Conservation (phyloP, 139 green algal genomes). For the Chlorella sp. region DNA sequence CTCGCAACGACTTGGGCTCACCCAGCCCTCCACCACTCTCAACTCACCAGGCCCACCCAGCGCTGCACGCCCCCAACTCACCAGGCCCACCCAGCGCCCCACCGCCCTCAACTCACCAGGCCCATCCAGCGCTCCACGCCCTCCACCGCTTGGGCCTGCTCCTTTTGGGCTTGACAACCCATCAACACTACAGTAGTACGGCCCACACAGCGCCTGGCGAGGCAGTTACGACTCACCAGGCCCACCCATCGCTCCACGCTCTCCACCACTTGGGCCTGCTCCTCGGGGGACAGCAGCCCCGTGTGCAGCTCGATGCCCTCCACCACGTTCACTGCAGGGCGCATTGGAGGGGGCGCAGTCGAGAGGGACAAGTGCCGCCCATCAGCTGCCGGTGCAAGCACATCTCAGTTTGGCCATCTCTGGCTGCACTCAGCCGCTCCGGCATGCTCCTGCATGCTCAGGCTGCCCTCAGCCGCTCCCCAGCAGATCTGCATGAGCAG, state of each 20-base stretch:
- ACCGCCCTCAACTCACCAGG: constrained; percentile 15
- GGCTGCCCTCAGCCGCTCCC: background rate
- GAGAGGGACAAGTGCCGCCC: background rate
- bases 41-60: no score
- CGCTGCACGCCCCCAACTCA: background rate
- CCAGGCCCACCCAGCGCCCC: background rate
- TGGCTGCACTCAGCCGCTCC: background rate
- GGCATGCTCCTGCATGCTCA: background rate
- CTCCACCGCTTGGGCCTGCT: constrained; percentile 44
- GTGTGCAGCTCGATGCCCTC: constrained; percentile 62
- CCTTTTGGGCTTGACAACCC: no score
- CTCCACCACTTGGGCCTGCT: constrained; percentile 52
- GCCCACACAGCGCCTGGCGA: no score
- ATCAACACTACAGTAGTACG: no score
- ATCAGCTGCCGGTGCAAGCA: no score
- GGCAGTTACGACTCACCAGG: constrained; percentile 8
- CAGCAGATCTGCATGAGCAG: background rate
- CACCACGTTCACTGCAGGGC: constrained; percentile 42
- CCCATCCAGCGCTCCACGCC: background rate
- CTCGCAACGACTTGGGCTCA: no score
- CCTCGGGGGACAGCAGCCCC: constrained; percentile 39
- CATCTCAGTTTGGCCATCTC: no score
- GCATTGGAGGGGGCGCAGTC: background rate
- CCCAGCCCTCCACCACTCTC: no score
- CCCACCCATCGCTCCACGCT: constrained; percentile 44